Evolutionary conservation across 257 asterid genomes (phyloP), one percentile per base, ranked within the genome.

Genomic region (Capsicum pubescens): DNA sequence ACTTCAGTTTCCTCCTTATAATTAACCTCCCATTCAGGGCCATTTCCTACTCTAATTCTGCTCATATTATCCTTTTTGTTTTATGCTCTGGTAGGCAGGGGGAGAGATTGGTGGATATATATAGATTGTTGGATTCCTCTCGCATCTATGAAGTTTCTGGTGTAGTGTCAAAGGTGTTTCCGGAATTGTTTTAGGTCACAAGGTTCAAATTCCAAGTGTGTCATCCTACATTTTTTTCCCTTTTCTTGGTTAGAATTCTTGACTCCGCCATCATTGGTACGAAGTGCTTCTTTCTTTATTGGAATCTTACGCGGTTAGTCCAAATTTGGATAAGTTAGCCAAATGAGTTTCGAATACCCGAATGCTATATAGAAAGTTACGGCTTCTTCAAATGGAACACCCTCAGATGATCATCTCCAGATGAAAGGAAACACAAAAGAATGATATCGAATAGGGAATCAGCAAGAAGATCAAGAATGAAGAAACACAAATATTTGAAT

Each of bases 391-490:
- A 39, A 39, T 39, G 42, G 42, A 39, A 39, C 42, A 39, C 42
- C 42, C 42, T 39, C 42, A 39, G 5, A 39, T 39, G 42, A 39
- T 39, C 42, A 39, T 39, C 42, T 39, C 42, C 42, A 39, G 21
- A 50, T 12, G 79, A 83, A 50, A 74, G 91, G 78, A 91, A 91
- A 57, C 86, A 90, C 9, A 91, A 89, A 70, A 81, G 93, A 9
- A 90, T 88, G 92, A 39, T 90, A 16, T 91, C 93, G 8, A 91
- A 90, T 35, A 85, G 93, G 2, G 91, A 91, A 70, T 91, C 80
- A 1, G 81, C 81, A 50, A 21, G 61, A 50, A 74, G 46, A 74
- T 74, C 46, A 21, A 72, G 39, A 70, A 82, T 85, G 90, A 85
- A 88, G 90, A 90, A 87, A 82, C 93, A 89, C 87, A 86, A 89